Base-by-base conservation (phyloP, 2,329 filamentous ascomycete species). In the Phaeosphaeria sp. region DNA sequence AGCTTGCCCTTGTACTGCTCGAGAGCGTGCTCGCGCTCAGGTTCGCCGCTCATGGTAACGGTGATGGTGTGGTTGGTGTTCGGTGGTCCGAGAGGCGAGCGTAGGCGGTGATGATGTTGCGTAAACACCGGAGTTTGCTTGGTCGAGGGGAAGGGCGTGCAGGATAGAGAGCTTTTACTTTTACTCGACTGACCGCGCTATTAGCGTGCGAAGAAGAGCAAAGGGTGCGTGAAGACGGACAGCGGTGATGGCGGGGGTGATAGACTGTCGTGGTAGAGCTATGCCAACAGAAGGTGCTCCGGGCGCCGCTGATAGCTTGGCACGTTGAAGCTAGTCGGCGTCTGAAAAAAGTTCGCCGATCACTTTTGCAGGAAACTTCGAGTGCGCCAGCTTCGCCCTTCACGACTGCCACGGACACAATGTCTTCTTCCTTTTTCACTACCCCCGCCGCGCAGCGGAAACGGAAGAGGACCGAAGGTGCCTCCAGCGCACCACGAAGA, bases 361-460 rank as follows among this genome's bases (percentile, higher is more conserved):
- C 44, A 58, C 62, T 58, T 68, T 65, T 64, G 50, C 44, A 42
- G 46, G 50, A 51, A 60, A 58, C 48, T 58, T 61, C 46, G 49
- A 49, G 33, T 36, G 27, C 56, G 33, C 52, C 44, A 49, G 44
- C 55, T 55, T 51, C 42, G 57, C 61, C 60, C 56, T 55, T 48
- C 51, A 41, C 49, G 20, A 44, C 49, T 22, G 43, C 58, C 48
- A 30, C 18, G 41, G 23, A 54, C 61, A 56, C 65, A 50, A 77
- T 77, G 74, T 96, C 94, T 72, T 96, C 94, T 71, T 97, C 93
- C 41, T 99, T 98, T 80, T 99, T 99, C 80, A 97, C 93, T 51
- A 83, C 90, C 41, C 93, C 95, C 6, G 90, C 90, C 42, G 90
- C 90, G 50, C 90, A 94, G 73, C 92, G 91, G 81, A 98, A 98